A percentile compares a stretch with the other conserved stretches of the same genome.
phyloP scores from a whole-genome alignment of 352 stramenopile genomes.

The Phytophthora hibernalis region DNA sequence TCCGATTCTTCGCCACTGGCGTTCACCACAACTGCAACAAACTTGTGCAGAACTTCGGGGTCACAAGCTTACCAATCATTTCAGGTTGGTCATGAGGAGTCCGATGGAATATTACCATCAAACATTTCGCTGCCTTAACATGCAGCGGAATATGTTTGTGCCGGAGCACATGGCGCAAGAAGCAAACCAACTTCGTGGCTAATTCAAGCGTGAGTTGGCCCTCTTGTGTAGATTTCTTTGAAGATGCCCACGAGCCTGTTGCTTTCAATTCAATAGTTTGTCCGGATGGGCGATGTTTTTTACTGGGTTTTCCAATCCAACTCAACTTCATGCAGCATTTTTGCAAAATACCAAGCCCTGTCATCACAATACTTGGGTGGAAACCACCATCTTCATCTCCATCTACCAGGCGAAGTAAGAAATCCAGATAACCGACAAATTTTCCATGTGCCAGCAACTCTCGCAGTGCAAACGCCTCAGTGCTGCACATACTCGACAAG shows the following conservation, averaged over 20 bases:
- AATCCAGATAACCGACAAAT: constrained; percentile 65
- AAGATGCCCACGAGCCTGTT: constrained; percentile 4
- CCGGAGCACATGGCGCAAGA: constrained; percentile 56
- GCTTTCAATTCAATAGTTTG: constrained; percentile 11
- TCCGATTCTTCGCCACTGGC: constrained; percentile 60
- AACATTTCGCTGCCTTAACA: constrained; percentile 74
- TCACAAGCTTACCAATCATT: constrained; percentile 53
- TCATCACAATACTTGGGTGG: constrained; percentile 73
- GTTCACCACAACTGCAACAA: constrained; percentile 62
- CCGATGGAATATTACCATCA: constrained; percentile 67
- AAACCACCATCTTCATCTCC: constrained; percentile 44
- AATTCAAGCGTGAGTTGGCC: constrained; percentile 49
- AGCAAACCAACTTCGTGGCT: constrained; percentile 48
- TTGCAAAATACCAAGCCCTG: constrained; percentile 68
- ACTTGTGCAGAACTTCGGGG: constrained; percentile 58
- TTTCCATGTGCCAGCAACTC: constrained; percentile 49
- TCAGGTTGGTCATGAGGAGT: constrained; percentile 39
- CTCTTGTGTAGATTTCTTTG: constrained; percentile 26
- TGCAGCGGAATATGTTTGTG: constrained; percentile 69
- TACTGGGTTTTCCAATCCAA: constrained; percentile 42
- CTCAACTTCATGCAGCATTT: constrained; percentile 79
- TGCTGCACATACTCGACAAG: constrained; percentile 68
- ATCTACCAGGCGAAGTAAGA: constrained; percentile 51
- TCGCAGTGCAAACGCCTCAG: constrained; percentile 59
- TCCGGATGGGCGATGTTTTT: constrained; percentile 14